Percentiles rank a stretch among this genome's conserved stretches.
phyloP scores from a whole-genome alignment of 176 grass and related monocot genomes.

The Bothriochloa decipiens region DNA sequence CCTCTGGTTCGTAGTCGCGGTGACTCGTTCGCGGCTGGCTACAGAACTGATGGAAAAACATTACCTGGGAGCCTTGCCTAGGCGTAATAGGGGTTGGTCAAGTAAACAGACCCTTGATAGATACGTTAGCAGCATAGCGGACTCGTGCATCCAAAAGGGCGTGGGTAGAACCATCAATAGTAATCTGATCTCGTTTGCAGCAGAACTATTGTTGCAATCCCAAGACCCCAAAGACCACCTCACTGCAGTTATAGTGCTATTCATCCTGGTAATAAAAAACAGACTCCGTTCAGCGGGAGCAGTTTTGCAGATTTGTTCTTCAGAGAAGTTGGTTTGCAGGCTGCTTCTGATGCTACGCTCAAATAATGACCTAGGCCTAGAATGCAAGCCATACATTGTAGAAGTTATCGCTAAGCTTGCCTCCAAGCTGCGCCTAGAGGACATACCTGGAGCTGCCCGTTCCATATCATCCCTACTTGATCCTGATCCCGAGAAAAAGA shows the following conservation, averaged over 20 bases:
- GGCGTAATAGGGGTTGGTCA: too few relatives aligned
- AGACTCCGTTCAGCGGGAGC: too few relatives aligned
- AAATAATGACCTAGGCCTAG: too few relatives aligned
- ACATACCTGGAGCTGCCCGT: too few relatives aligned
- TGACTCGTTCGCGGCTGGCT: too few relatives aligned
- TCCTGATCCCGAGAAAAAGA: too few relatives aligned
- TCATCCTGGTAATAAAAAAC: neutral
- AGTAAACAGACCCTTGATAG: neutral
- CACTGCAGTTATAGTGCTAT: neutral
- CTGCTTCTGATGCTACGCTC: neutral
- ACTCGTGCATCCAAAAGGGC: neutral
- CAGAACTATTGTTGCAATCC: neutral
- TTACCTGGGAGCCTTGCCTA: too few relatives aligned
- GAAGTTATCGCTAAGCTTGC: neutral
- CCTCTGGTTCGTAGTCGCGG: neutral
- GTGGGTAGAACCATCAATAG: neutral
- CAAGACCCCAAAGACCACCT: neutral
- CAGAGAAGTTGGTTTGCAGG: neutral
- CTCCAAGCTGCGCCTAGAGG: neutral
- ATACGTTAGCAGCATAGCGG: neutral
- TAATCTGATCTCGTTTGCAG: neutral
- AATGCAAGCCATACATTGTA: neutral
- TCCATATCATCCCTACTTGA: too few relatives aligned
- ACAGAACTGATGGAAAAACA: too few relatives aligned
- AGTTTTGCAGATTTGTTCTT: neutral